Conservation (phyloP, 75 land plant genomes). For the Chamaecyparis obtusa region DNA sequence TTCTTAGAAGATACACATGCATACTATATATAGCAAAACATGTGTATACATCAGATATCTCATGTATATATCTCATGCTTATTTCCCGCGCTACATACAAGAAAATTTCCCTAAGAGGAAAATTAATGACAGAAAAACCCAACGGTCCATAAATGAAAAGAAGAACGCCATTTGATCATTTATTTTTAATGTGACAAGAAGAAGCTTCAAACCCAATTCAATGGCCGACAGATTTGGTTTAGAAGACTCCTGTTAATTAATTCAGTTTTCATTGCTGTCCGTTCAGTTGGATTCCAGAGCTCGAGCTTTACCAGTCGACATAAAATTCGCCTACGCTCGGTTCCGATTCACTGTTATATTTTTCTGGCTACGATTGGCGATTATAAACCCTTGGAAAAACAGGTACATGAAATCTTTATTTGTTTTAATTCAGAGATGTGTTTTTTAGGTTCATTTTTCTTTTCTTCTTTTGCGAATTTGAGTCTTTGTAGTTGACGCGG, state of each 20-base stretch:
- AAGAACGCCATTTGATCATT: no score
- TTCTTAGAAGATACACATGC: no score
- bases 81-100: conserved; percentile 2
- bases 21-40: no score
- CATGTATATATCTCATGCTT: background rate
- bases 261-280: background rate
- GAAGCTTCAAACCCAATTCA: background rate
- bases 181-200: background rate
- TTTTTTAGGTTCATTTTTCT: no score
- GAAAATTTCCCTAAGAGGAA: background rate
- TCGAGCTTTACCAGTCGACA: background rate
- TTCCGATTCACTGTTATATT: background rate
- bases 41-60: background rate
- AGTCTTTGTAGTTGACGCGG: background rate
- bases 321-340: background rate
- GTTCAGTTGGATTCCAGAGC: background rate
- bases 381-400: background rate
- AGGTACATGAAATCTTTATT: background rate
- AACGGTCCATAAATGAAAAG: background rate
- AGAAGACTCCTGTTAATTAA: background rate
- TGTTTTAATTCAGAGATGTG: background rate
- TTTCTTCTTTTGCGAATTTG: background rate
- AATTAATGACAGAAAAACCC: background rate
- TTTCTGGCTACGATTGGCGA: background rate
- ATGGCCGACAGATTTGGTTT: background rate